These are phyloP conservation scores for Neofusicoccum cordaticola DNA, from an alignment of 2,329 filamentous ascomycete genomes.

Conservation along the genomic window DNA sequence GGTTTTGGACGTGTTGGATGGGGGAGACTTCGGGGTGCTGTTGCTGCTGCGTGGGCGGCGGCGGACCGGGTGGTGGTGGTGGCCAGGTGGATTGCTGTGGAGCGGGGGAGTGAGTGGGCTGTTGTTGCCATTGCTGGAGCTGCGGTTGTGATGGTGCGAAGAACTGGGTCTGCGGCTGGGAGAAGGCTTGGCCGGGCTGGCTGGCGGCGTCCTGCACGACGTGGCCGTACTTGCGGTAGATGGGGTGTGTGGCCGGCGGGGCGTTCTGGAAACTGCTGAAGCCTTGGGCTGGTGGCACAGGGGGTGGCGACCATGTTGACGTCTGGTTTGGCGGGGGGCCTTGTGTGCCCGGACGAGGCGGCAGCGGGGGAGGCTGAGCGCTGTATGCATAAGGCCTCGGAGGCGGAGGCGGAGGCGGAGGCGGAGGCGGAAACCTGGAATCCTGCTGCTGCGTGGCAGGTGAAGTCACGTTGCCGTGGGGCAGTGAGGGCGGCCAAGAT, in stretches of 20 bases:
- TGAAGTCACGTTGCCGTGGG: neutral
- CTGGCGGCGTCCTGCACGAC: neutral
- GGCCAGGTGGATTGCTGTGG: neutral
- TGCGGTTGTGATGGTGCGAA: neutral
- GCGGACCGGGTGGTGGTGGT: neutral
- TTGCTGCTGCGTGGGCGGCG: too few species aligned
- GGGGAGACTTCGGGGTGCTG: neutral
- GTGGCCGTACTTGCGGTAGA: conserved; percentile 11
- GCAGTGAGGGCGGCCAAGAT: neutral
- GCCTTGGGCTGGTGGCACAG: neutral
- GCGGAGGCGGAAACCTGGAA: neutral
- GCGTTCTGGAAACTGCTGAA: neutral
- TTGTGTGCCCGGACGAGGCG: conserved; percentile 1
- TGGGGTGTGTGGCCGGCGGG: neutral
- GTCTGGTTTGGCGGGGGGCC: neutral
- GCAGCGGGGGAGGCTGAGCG: neutral
- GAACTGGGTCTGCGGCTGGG: neutral
- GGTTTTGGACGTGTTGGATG: neutral
- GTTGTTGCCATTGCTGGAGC: neutral
- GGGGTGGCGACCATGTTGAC: neutral
- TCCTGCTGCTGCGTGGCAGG: neutral
- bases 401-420: neutral
- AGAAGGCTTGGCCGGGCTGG: neutral
- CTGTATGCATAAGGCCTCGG: neutral
- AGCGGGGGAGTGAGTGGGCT: neutral